phyloP scores from a whole-genome alignment of 1,284 basidiomycete species.

The Stereum hirsutum region DNA sequence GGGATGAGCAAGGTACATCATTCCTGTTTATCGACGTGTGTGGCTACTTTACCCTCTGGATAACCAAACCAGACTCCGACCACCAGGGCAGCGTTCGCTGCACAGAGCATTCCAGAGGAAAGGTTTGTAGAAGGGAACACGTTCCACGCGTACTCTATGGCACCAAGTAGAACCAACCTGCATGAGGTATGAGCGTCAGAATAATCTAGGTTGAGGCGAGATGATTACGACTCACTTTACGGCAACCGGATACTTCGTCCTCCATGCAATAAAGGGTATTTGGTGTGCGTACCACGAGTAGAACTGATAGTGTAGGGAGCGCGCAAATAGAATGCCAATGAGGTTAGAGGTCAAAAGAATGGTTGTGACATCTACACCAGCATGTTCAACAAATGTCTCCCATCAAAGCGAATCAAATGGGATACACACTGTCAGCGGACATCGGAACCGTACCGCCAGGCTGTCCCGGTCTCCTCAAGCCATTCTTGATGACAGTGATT shows the following conservation, averaged over 20 bases:
- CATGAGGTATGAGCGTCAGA: too few species aligned
- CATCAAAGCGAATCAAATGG: too few species aligned
- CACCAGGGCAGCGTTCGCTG: conserved; percentile 50
- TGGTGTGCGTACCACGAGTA: conserved; percentile 97
- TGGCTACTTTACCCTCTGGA: conserved; percentile 13
- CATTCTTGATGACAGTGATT: conserved; percentile 41
- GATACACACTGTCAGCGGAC: conserved; percentile 48
- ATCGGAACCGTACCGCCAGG: conserved; percentile 38
- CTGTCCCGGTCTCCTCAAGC: conserved; percentile 38
- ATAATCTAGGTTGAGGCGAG: not conserved
- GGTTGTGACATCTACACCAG: conserved; percentile 61
- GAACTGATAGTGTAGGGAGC: conserved; percentile 98
- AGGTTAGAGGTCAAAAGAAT: conserved; percentile 88
- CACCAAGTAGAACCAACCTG: conserved; percentile 53
- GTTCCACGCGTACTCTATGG: conserved; percentile 85
- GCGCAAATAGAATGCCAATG: conserved; percentile 85
- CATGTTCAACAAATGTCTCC: too few species aligned
- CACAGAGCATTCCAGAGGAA: conserved; percentile 60
- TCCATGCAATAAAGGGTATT: conserved; percentile 79
- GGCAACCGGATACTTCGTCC: conserved; percentile 51
- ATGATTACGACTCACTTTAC: conserved; percentile 63
- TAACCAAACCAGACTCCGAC: conserved; percentile 57
- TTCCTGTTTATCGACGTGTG: too few species aligned
- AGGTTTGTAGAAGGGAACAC: conserved; percentile 72
- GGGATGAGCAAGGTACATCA: too few species aligned